Evolutionary conservation across 495 filamentous ascomycete species (phyloP), one percentile per base, ranked within the genome.

Genomic region (Terfezia claveryi): DNA sequence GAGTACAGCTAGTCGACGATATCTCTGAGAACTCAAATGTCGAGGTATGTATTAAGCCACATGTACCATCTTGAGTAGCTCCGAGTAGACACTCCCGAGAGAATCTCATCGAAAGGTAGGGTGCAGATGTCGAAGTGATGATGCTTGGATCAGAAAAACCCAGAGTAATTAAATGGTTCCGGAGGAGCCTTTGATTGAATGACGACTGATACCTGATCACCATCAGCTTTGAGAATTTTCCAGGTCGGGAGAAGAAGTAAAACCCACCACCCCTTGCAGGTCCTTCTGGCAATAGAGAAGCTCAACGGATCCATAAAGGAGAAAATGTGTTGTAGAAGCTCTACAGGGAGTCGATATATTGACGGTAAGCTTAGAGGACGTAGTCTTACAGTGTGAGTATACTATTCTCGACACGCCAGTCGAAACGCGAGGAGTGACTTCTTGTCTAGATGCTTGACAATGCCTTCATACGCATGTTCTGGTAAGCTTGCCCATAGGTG

Each of bases 211-310:
- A 78, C 82, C 81, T 46, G 41, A 4, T 14, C 4, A 46, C 0
- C 41, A 6, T 46, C 17, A 46, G 27, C 27, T 32, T 32, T 32
- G 8, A 46, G 14, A 44, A 10, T 11, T 44, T 44, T 16, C 12
- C 17, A 46, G 4, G 4, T 14, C 8, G 0, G 12, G 8, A 46
- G 41, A 1, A 46, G 41, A 46, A 5, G 27, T 32, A 32, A 7
- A 46, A 14, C 41, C 17, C 41, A 46, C 41, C 41, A 87, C 51
- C 69, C 69, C 50, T 73, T 74, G 58, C 82, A 85, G 9, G 75
- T 74, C 53, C 77, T 74, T 50, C 82, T 72, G 11, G 81, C 80
- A 58, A 76, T 72, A 60, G 85, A 72, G 61, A 85, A 84, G 59
- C 81, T 79, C 6, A 68, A 55, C 0, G 82, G 80, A 10, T 67